Conservation (phyloP, 306 rosid species). For the Casuarina cunninghamiana region DNA sequence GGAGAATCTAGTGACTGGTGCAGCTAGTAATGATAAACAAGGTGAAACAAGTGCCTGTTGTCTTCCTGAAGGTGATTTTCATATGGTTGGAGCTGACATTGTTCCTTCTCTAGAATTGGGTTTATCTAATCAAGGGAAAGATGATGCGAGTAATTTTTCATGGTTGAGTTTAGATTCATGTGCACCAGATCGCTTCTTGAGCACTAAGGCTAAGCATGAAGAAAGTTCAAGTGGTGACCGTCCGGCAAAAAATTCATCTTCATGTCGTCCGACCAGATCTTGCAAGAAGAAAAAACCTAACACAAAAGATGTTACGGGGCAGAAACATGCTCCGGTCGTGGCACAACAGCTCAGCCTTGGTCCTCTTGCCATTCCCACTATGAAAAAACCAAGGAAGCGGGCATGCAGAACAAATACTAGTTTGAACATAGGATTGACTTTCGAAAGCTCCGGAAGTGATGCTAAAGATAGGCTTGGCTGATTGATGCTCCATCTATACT, state of each 20-base stretch:
- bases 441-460: conserved; percentile 47
- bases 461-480: conserved; percentile 28
- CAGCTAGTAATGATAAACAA: conserved; percentile 23
- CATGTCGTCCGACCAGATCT: conserved; percentile 31
- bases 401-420: conserved; percentile 39
- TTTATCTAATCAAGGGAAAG: conserved; percentile 43
- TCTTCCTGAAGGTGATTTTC: conserved; percentile 37
- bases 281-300: conserved; percentile 36
- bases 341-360: conserved; percentile 46
- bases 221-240: conserved; percentile 22
- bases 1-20: conserved; percentile 28
- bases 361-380: conserved; percentile 32
- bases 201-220: conserved; percentile 23
- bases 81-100: conserved; percentile 26
- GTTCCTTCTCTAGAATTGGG: conserved; percentile 41
- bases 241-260: conserved; percentile 29
- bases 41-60: conserved; percentile 34
- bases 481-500: conserved; percentile 27
- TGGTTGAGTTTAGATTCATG: conserved; percentile 73
- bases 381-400: conserved; percentile 54
- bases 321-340: conserved; percentile 29
- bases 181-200: conserved; percentile 35
- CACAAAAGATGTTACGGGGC: conserved; percentile 29
- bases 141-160: conserved; percentile 50
- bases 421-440: conserved; percentile 38